Evolutionary conservation across 2,329 filamentous ascomycete genomes (phyloP).

Genomic region (Fusarium chlamydosporum): DNA sequence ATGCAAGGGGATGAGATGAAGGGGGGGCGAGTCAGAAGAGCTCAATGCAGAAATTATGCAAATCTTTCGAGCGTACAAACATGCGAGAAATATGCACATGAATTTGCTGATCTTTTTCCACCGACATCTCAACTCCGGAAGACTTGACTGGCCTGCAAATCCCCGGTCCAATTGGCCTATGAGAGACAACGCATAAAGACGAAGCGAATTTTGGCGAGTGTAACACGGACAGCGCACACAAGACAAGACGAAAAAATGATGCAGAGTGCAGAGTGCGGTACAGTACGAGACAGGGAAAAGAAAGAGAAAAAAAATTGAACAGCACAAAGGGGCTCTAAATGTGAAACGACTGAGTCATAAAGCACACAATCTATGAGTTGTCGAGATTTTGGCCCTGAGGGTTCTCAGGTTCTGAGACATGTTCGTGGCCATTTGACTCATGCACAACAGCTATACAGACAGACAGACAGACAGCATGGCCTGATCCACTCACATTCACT

Average conservation of each 20-base stretch:
- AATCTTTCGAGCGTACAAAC: background rate
- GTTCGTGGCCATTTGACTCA: conserved; percentile 30
- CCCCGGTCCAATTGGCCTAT: conserved; percentile 1
- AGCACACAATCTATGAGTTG: background rate
- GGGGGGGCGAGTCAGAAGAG: background rate
- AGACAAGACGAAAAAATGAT: background rate
- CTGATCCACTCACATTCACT: conserved; percentile 17
- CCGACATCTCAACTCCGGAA: background rate
- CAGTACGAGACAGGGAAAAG: background rate
- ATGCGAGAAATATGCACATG: conserved; percentile 6
- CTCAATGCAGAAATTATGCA: background rate
- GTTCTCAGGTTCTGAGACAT: background rate
- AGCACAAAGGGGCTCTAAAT: background rate
- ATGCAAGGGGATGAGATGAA: conserved; percentile 21
- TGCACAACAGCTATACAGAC: conserved; percentile 13
- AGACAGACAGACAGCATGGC: conserved; percentile 3
- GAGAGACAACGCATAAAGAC: background rate
- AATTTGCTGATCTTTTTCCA: conserved; percentile 6
- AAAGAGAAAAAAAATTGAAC: background rate
- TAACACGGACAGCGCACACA: conserved; percentile 29
- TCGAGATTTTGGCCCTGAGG: background rate
- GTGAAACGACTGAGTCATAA: conserved; percentile 8
- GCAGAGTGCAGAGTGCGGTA: background rate
- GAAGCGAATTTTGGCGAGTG: conserved; percentile 32
- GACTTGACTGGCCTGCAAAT: conserved; percentile 4